Conservation (phyloP, 2,329 filamentous ascomycete genomes). For the Ophiostoma novo-ulmi region DNA sequence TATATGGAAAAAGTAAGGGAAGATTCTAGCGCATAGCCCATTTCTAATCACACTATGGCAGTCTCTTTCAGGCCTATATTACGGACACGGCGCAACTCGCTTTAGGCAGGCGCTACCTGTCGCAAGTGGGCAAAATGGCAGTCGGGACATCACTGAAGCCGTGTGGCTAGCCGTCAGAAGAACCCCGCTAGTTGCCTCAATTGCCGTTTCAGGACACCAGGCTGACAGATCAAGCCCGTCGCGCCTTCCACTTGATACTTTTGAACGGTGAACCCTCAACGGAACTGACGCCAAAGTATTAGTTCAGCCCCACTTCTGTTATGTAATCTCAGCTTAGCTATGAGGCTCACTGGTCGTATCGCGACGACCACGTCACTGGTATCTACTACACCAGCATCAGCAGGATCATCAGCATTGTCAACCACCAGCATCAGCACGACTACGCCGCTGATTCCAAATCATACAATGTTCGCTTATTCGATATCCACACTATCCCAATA, state of each 20-base stretch:
- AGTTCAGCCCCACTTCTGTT: neutral
- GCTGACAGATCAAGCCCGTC: slow-evolving; percentile 13
- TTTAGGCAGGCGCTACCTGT: neutral
- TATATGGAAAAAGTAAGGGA: neutral
- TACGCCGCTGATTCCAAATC: slow-evolving; percentile 1
- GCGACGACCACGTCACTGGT: neutral
- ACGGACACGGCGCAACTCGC: slow-evolving; percentile 1
- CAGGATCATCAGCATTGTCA: neutral
- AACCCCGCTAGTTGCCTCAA: neutral
- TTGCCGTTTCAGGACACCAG: slow-evolving; percentile 12
- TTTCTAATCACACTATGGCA: slow-evolving; percentile 8
- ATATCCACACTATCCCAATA: neutral
- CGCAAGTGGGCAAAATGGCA: slow-evolving; percentile 10
- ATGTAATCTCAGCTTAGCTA: slow-evolving; percentile 10
- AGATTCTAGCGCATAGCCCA: slow-evolving; percentile 10
- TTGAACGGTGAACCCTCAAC: neutral
- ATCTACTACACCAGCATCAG: neutral
- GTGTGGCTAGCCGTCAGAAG: neutral
- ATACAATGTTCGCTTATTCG: neutral
- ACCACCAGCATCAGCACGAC: neutral
- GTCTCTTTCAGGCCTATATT: neutral
- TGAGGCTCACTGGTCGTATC: neutral
- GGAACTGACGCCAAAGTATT: neutral
- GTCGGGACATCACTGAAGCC: neutral
- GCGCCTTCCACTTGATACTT: neutral